phyloP scores from a whole-genome alignment of 2,329 filamentous ascomycete genomes.

The Hypoxylon sp. region DNA sequence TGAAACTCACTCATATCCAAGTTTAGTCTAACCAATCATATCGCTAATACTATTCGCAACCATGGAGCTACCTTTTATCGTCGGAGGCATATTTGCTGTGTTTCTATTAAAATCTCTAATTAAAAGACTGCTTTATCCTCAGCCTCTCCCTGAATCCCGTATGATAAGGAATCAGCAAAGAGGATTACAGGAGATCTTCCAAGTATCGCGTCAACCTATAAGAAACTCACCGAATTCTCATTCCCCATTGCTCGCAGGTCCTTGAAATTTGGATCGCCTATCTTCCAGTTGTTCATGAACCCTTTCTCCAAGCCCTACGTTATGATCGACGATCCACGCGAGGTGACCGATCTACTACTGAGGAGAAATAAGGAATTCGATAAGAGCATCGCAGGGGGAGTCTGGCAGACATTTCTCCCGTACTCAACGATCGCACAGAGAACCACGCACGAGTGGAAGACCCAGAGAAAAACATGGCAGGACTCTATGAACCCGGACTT shows the following conservation, averaged over 20 bases:
- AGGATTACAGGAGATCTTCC: slow-evolving; percentile 34
- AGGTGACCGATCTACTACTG: slow-evolving; percentile 28
- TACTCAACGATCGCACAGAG: slow-evolving; percentile 29
- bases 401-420: slow-evolving; percentile 27
- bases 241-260: slow-evolving; percentile 22
- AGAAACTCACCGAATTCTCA: slow-evolving; percentile 16
- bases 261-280: slow-evolving; percentile 22
- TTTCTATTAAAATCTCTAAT: not conserved
- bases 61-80: slow-evolving; percentile 10
- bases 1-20: not conserved
- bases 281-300: slow-evolving; percentile 30
- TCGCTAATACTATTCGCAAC: not conserved
- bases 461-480: slow-evolving; percentile 32
- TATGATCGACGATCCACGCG: slow-evolving; percentile 33
- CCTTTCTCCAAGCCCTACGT: slow-evolving; percentile 32
- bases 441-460: slow-evolving; percentile 23
- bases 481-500: slow-evolving; percentile 40
- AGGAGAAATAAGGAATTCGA: slow-evolving; percentile 38
- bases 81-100: not conserved
- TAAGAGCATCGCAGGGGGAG: slow-evolving; percentile 7
- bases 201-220: slow-evolving; percentile 20
- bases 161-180: slow-evolving; percentile 25
- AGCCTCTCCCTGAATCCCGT: slow-evolving; percentile 31
- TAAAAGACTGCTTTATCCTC: slow-evolving; percentile 25
- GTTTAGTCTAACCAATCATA: too few species aligned